Percentiles rank a stretch among this genome's conserved stretches.
Evolutionary conservation across 768 basidiomycete species (phyloP).

Genomic region (Gloeopeniophorella convolvens): DNA sequence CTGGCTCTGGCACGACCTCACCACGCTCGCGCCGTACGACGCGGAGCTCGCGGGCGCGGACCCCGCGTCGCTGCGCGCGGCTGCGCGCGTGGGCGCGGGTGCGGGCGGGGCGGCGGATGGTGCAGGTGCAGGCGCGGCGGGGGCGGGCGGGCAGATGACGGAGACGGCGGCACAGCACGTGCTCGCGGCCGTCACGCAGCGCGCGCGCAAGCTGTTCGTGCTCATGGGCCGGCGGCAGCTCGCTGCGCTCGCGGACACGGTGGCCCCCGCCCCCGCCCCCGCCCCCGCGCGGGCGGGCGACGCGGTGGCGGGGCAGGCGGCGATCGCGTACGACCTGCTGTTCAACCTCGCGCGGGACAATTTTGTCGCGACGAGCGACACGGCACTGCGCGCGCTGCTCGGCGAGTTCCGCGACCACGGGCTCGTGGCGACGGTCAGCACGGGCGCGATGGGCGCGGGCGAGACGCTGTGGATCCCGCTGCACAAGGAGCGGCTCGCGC

Average conservation of each 20-base stretch:
- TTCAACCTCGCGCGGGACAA: conserved; percentile 72
- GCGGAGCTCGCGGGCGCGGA: conserved; percentile 66
- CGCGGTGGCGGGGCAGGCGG: conserved; percentile 46
- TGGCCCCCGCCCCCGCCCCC: conserved; percentile 23
- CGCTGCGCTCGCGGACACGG: conserved; percentile 43
- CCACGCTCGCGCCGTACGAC: conserved; percentile 79
- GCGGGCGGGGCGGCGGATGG: conserved; percentile 27
- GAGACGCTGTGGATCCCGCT: conserved; percentile 86
- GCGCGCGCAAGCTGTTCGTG: conserved; percentile 76
- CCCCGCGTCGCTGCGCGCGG: conserved; percentile 52
- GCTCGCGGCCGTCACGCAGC: conserved; percentile 79
- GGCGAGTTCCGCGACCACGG: conserved; percentile 91
- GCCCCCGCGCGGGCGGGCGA: too few species aligned
- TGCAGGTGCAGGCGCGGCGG: conserved; percentile 28
- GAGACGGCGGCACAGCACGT: conserved; percentile 78
- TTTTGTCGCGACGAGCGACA: conserved; percentile 87
- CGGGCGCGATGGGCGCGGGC: conserved; percentile 28
- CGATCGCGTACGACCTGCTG: conserved; percentile 57
- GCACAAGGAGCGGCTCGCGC: conserved; percentile 63
- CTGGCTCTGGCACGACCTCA: conserved; percentile 88
- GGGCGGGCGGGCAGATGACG: conserved; percentile 43
- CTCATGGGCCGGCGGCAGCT: conserved; percentile 68
- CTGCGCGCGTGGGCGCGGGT: conserved; percentile 29
- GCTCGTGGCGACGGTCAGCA: conserved; percentile 50
- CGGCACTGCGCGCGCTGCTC: conserved; percentile 71